A percentile compares a stretch with the other conserved stretches of the same genome.
Conservation (phyloP, 345 rosid species). For the Camelina laxa region DNA sequence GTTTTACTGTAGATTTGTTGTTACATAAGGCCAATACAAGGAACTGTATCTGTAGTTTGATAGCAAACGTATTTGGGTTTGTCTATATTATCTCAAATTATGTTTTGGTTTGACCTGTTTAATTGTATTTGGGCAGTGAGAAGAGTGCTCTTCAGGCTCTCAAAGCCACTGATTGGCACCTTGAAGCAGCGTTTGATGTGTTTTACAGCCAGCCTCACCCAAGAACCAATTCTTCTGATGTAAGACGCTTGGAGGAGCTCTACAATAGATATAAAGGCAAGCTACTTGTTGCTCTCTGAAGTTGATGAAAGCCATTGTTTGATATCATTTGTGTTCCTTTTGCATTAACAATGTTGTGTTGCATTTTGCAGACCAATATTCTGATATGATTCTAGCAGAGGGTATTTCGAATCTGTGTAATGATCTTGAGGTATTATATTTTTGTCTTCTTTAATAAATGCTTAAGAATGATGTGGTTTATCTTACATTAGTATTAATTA, state of each 20-base stretch:
- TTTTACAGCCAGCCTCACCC: slow-evolving; percentile 88
- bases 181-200: slow-evolving; percentile 92
- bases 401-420: slow-evolving; percentile 77
- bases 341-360: slow-evolving; percentile 3
- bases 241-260: slow-evolving; percentile 90
- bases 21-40: neutral
- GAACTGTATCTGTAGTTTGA: neutral
- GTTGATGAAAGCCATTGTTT: neutral
- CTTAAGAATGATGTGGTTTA: slow-evolving; percentile 15
- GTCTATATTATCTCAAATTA: neutral
- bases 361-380: slow-evolving; percentile 59
- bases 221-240: slow-evolving; percentile 71
- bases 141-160: slow-evolving; percentile 83
- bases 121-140: slow-evolving; percentile 61
- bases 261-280: slow-evolving; percentile 91
- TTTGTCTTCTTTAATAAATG: slow-evolving; percentile 25
- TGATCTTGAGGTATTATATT: slow-evolving; percentile 66
- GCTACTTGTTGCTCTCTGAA: slow-evolving; percentile 27
- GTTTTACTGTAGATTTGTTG: slow-evolving; percentile 17
- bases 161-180: slow-evolving; percentile 93
- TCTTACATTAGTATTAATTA: slow-evolving; percentile 28
- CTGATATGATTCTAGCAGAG: slow-evolving; percentile 74
- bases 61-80: neutral
- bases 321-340: slow-evolving; percentile 2
- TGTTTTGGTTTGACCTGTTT: slow-evolving; percentile 8